phyloP scores from a whole-genome alignment of 345 rosid species.

The Arabidopsis suecica region DNA sequence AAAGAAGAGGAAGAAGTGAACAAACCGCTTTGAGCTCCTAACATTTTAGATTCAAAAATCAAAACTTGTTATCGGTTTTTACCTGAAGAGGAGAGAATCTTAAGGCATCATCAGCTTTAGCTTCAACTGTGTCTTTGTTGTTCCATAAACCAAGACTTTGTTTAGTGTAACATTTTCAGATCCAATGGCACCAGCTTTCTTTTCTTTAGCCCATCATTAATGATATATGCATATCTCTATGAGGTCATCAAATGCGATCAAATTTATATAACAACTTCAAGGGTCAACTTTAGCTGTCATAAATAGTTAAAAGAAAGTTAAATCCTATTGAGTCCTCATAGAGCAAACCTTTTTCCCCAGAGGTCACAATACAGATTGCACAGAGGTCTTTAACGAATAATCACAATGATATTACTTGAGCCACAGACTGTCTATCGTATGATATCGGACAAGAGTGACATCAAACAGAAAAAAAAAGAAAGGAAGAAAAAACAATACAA shows the following conservation, averaged over 20 bases:
- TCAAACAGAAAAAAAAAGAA: not conserved
- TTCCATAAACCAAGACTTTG: constrained; percentile 31
- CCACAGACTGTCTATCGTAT: not conserved
- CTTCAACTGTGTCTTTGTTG: constrained; percentile 20
- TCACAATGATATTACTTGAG: constrained; percentile 25
- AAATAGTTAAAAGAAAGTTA: not conserved
- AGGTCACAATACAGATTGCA: not conserved
- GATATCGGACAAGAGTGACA: constrained; percentile 1
- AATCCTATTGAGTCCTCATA: not conserved
- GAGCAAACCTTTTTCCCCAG: not conserved
- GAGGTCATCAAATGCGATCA: constrained; percentile 14
- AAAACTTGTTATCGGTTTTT: constrained; percentile 26
- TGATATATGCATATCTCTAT: not conserved
- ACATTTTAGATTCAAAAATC: constrained; percentile 37
- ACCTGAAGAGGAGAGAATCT: constrained; percentile 32
- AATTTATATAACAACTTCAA: constrained; percentile 1
- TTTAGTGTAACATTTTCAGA: constrained; percentile 8
- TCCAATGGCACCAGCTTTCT: constrained; percentile 15
- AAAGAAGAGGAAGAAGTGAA: constrained; percentile 94
- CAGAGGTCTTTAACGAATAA: not conserved
- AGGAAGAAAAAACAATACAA: not conserved
- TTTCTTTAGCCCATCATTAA: not conserved
- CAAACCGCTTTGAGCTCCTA: not conserved
- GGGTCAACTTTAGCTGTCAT: not conserved
- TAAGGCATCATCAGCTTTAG: constrained; percentile 26